These are phyloP conservation scores for Comarum palustre DNA, from an alignment of 306 rosid genomes.

Conservation along the genomic window DNA sequence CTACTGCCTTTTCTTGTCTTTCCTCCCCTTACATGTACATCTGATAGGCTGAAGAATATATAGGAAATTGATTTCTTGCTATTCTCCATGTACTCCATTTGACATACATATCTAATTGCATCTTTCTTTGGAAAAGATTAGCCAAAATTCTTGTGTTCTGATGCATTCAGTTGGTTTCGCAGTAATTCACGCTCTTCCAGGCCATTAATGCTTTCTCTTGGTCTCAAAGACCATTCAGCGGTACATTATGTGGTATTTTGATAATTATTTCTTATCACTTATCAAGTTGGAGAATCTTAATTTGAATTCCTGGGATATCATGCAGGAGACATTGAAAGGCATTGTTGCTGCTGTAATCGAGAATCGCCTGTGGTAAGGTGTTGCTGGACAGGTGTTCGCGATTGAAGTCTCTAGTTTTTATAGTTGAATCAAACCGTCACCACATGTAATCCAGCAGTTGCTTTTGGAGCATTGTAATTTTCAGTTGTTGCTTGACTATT, in stretches of 20 bases:
- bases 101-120: background rate
- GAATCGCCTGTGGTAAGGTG: conserved; percentile 51
- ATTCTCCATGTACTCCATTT: background rate
- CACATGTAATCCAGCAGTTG: background rate
- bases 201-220: conserved; percentile 78
- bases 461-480: background rate
- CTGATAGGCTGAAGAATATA: background rate
- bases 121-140: background rate
- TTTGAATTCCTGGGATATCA: background rate
- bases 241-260: conserved; percentile 26
- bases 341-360: conserved; percentile 66
- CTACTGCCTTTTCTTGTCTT: background rate
- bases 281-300: conserved; percentile 1
- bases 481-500: background rate
- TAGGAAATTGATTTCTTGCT: background rate
- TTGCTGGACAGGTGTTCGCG: no score
- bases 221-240: conserved; percentile 85
- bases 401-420: background rate
- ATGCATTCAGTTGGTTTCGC: conserved; percentile 26
- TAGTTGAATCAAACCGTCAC: background rate
- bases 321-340: conserved; percentile 84
- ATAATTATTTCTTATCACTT: background rate
- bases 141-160: background rate
- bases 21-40: background rate
- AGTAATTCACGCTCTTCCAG: conserved; percentile 61